These are phyloP conservation scores for Buxus sempervirens DNA, from an alignment of 164 flowering plant species.

Conservation along the genomic window DNA sequence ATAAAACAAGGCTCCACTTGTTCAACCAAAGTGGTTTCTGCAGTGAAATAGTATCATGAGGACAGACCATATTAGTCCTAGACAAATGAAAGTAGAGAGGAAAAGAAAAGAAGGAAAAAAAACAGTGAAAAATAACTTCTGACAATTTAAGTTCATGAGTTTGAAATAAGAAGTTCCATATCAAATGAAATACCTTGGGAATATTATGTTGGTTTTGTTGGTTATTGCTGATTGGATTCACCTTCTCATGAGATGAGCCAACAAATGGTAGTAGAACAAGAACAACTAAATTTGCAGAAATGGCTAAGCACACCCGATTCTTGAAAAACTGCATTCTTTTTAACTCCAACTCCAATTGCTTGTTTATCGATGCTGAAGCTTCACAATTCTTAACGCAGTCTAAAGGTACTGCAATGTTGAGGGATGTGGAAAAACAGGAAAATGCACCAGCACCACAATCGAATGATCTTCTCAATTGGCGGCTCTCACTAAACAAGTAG, in stretches of 20 bases:
- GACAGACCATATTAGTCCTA: no score
- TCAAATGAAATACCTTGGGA: slow-evolving; percentile 30
- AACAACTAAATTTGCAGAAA: slow-evolving; percentile 21
- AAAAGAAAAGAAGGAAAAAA: neutral
- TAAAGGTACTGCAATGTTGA: neutral
- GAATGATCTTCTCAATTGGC: neutral
- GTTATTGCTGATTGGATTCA: neutral
- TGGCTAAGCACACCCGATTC: slow-evolving; percentile 17
- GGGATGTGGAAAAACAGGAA: no score
- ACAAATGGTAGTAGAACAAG: slow-evolving; percentile 26
- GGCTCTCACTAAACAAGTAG: neutral
- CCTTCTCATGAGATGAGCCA: slow-evolving; percentile 22
- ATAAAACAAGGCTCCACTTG: neutral
- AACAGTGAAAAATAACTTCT: neutral
- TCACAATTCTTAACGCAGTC: no score
- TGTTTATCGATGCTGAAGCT: no score
- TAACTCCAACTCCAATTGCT: slow-evolving; percentile 1
- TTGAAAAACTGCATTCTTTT: slow-evolving; percentile 13
- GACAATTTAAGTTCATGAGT: neutral
- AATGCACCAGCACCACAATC: neutral
- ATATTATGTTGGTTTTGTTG: slow-evolving; percentile 13
- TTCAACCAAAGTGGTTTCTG: neutral
- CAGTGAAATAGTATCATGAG: neutral
- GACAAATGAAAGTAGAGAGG: no score
- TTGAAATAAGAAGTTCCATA: neutral